Base-by-base conservation (phyloP, 2,329 filamentous ascomycete genomes). In the Leptographium flavum region DNA sequence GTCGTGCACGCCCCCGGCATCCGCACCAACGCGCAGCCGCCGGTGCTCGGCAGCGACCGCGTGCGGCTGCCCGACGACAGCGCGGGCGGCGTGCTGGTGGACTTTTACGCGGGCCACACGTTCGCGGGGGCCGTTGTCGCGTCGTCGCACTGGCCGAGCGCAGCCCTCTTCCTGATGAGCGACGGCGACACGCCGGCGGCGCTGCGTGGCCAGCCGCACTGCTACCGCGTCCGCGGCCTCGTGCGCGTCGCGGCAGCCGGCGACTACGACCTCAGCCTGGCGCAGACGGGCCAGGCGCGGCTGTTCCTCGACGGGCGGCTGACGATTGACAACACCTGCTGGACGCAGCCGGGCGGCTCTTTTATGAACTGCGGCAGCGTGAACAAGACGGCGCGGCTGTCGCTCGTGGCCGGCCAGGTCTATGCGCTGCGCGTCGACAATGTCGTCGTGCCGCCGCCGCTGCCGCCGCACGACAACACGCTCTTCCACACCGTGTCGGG, bases 351-450 rank as follows among this genome's bases (percentile, higher is more conserved):
- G 2, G 39, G 39, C 17, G 39, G 39, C 27, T 30, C 39, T 79
- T 80, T 62, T 31, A 40, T 40, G 39, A 73, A 79, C 48, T 71
- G 70, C 17, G 79, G 75, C 1, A 60, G 68, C 17, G 75, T 81
- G 57, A 70, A 78, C 49, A 68, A 68, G 43, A 73, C 73, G 21
- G 61, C 60, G 1, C 68, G 67, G 5, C 65, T 80, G 45, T 64
- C 67, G 39, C 40, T 47, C 10, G 21, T 13, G n/a, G 68, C 69
- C 42, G 74, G 70, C 15, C 63, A 71, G 50, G 66, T 66, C 9
- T 80, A 80, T 59, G 60, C 66, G 45, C 51, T 73, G 50, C 59
- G 70, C 35, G 65, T 79, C 43, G 66, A 75, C 45, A 35, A 42
- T 23, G 8, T 54, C 15, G 53, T 52, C 13, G 39, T 43, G 6